phyloP scores from a whole-genome alignment of 2,329 filamentous ascomycete species.

The Blastomyces parvus region DNA sequence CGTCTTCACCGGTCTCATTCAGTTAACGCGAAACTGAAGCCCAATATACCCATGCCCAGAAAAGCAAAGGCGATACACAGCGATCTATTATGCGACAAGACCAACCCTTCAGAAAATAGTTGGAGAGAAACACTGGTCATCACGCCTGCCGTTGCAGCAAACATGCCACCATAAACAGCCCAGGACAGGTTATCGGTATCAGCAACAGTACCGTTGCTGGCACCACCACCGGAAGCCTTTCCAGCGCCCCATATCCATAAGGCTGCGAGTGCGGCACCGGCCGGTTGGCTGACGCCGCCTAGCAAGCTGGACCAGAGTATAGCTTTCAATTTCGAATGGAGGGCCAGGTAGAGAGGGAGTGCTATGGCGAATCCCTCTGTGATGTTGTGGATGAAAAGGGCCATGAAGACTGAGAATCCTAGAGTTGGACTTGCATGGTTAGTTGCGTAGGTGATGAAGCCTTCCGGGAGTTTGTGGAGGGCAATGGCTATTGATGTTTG shows the following conservation, averaged over 20 bases:
- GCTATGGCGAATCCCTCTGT: constrained; percentile 94
- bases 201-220: constrained; percentile 15
- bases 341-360: constrained; percentile 81
- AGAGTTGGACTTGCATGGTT: constrained; percentile 89
- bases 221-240: constrained; percentile 22
- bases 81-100: constrained; percentile 49
- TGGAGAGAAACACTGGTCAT: constrained; percentile 91
- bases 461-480: constrained; percentile 86
- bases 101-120: constrained; percentile 76
- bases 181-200: constrained; percentile 38
- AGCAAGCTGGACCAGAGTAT: constrained; percentile 77
- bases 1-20: constrained; percentile 30
- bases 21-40: constrained; percentile 75
- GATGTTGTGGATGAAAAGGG: constrained; percentile 96
- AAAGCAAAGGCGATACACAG: constrained; percentile 33
- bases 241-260: constrained; percentile 72
- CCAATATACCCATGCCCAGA: constrained; percentile 70
- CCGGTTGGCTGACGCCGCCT: constrained; percentile 76
- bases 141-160: constrained; percentile 82
- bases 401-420: constrained; percentile 86
- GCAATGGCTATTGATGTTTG: constrained; percentile 94
- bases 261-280: constrained; percentile 75
- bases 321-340: constrained; percentile 68
- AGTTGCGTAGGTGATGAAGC: constrained; percentile 84
- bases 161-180: constrained; percentile 54